phyloP scores from a whole-genome alignment of 2,329 filamentous ascomycete species.

The Fusarium protoensiforme region DNA sequence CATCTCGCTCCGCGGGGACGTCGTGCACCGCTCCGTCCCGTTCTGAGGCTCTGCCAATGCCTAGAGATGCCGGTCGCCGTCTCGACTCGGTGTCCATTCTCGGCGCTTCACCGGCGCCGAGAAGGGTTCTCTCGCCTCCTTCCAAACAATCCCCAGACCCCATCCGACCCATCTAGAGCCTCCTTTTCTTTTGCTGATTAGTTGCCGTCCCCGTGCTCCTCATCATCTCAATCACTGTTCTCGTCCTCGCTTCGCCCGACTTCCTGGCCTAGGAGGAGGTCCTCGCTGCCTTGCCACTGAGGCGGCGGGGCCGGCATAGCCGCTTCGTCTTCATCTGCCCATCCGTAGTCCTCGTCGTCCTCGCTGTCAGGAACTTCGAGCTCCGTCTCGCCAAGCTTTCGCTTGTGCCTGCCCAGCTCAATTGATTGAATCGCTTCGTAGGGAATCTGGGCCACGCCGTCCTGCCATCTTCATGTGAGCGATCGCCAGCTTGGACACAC shows the following conservation, averaged over 20 bases:
- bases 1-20: conserved; percentile 32
- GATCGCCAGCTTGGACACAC: conserved; percentile 22
- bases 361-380: conserved; percentile 72
- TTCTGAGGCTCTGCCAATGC: conserved; percentile 33
- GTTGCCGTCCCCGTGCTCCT: conserved; percentile 35
- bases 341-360: conserved; percentile 78
- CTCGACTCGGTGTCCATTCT: conserved; percentile 37
- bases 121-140: not conserved
- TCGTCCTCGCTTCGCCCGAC: conserved; percentile 54
- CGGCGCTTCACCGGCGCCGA: conserved; percentile 48
- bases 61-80: conserved; percentile 21
- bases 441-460: conserved; percentile 55
- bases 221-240: conserved; percentile 32
- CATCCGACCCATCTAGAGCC: conserved; percentile 30
- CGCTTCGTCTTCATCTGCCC: conserved; percentile 74
- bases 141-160: conserved; percentile 33
- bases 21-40: conserved; percentile 1
- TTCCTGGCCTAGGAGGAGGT: conserved; percentile 64
- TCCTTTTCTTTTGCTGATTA: conserved; percentile 35
- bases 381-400: conserved; percentile 70
- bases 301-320: conserved; percentile 69
- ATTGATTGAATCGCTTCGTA: conserved; percentile 53
- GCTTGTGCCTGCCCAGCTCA: conserved; percentile 61
- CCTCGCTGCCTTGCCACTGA: conserved; percentile 76
- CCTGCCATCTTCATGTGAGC: conserved; percentile 49